These are phyloP conservation scores for Lasiosphaeris hirsuta DNA, from an alignment of 495 filamentous ascomycete genomes.

Conservation along the genomic window DNA sequence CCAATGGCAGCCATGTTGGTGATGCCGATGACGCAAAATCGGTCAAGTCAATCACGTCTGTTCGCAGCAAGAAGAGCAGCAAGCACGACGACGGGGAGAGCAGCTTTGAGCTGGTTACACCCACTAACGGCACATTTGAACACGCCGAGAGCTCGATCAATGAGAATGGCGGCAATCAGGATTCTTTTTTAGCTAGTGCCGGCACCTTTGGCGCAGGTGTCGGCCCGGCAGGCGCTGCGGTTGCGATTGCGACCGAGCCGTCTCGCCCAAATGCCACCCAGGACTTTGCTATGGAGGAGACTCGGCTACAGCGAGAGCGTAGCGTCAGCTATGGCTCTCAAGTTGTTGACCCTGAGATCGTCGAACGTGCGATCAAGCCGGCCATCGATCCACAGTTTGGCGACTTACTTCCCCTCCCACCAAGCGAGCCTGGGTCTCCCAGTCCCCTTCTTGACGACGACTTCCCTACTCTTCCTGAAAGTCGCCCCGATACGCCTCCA, in stretches of 20 bases:
- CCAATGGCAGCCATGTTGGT: slow-evolving; percentile 24
- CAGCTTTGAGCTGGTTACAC: slow-evolving; percentile 17
- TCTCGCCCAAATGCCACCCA: slow-evolving; percentile 42
- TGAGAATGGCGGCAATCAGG: slow-evolving; percentile 33
- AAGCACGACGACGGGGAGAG: slow-evolving; percentile 10
- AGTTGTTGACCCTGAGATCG: slow-evolving; percentile 49
- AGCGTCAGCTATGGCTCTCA: slow-evolving; percentile 35
- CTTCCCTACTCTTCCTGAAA: slow-evolving; percentile 50
- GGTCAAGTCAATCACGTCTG: slow-evolving; percentile 30
- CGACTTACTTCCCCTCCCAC: slow-evolving; percentile 54
- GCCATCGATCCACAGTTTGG: slow-evolving; percentile 56
- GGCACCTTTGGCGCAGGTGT: slow-evolving; percentile 59
- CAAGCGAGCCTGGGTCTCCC: slow-evolving; percentile 47
- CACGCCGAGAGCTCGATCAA: slow-evolving; percentile 17
- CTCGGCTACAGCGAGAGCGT: slow-evolving; percentile 17
- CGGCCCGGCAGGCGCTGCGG: slow-evolving; percentile 47
- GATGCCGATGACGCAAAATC: slow-evolving; percentile 41
- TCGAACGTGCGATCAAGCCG: slow-evolving; percentile 47
- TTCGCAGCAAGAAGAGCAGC: slow-evolving; percentile 29
- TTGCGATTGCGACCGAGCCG: slow-evolving; percentile 40
- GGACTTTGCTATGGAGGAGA: slow-evolving; percentile 23
- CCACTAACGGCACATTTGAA: slow-evolving; percentile 29
- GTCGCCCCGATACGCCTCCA: slow-evolving; percentile 46
- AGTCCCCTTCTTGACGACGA: slow-evolving; percentile 26
- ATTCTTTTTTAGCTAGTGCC: slow-evolving; percentile 64